Evolutionary conservation across 352 stramenopile genomes (phyloP), one percentile per base, ranked within the genome.

Genomic region (Globisporangium heterothallicum): DNA sequence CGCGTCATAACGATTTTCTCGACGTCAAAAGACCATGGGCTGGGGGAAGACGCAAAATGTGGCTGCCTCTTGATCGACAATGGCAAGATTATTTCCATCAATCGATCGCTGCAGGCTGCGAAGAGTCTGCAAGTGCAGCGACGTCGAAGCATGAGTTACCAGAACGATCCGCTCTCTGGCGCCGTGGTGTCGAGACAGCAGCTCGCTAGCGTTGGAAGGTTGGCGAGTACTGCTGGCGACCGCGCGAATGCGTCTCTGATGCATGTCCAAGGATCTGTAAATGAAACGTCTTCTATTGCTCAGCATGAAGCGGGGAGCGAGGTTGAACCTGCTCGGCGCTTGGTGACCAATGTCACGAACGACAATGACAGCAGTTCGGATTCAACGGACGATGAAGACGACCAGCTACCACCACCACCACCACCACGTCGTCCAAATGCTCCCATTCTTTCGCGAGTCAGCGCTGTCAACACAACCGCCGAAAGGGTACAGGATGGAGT

Each of bases 1-100:
- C 66, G 72, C 2, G 68, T 87, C 47, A 53, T 88, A 41, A 90
- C 79, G 18, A 62, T 90, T 22, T 90, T 90, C 41, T 87, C 74
- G 4, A 88, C 77, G 1, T 88, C 76, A 10, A 86, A 85, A 34
- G 77, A 90, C 36, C 79, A 90, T 42, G 74, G 71, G 13, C 57
- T 87, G 22, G 74, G 77, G 7, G 72, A 83, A 8, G 61, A 72
- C 41, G 74, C 78, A 12, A 81, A 63, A 19, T 86, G 77, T 43
- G 78, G 70, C 25, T 88, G 78, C 32, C 56, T 87, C 30, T 55
- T 90, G 18, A 70, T 88, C n/a, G 79, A 90, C 34, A 63, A 65
- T n/a, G 72, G 84, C 42, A 64, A 65, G 21, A 66, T 89, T 19
- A 54, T 64, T 2, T 72, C 80, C 24, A 68, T 89, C 36, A 89